These are phyloP conservation scores for Colletotrichum lupini DNA, from an alignment of 2,329 filamentous ascomycete genomes.

Conservation along the genomic window DNA sequence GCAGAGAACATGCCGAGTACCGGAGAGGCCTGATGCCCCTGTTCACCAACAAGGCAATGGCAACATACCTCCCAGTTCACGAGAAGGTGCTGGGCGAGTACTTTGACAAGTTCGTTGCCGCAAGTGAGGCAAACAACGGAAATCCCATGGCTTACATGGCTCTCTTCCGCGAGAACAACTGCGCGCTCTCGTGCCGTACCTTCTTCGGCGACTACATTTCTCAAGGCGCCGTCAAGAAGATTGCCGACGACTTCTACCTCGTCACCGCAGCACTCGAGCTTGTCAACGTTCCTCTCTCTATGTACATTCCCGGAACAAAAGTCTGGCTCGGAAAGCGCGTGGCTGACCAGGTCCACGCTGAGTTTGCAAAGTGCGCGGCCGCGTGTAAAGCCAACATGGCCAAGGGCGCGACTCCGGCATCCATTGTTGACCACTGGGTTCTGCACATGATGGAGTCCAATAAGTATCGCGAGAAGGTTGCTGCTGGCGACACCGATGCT, in stretches of 20 bases:
- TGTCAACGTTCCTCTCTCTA: conserved; percentile 77
- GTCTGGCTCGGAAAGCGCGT: conserved; percentile 82
- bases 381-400: conserved; percentile 79
- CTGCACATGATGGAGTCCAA: conserved; percentile 79
- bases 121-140: conserved; percentile 63
- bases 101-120: conserved; percentile 74
- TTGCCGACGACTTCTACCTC: conserved; percentile 82
- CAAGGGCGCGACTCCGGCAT: conserved; percentile 73
- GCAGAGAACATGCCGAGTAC: conserved; percentile 81
- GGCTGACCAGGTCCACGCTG: conserved; percentile 75
- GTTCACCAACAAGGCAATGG: conserved; percentile 79
- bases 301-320: conserved; percentile 82
- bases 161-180: conserved; percentile 81
- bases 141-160: conserved; percentile 76
- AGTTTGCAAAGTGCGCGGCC: conserved; percentile 78
- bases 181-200: conserved; percentile 80
- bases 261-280: conserved; percentile 83
- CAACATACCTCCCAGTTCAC: conserved; percentile 77
- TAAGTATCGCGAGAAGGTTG: conserved; percentile 71
- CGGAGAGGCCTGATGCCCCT: conserved; percentile 79
- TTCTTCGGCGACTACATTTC: conserved; percentile 86
- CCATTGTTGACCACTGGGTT: conserved; percentile 84
- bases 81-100: conserved; percentile 79
- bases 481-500: conserved; percentile 59
- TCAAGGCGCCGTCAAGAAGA: conserved; percentile 76